These are phyloP conservation scores for Colletotrichum camelliae DNA, from an alignment of 2,329 filamentous ascomycete species.

Conservation along the genomic window DNA sequence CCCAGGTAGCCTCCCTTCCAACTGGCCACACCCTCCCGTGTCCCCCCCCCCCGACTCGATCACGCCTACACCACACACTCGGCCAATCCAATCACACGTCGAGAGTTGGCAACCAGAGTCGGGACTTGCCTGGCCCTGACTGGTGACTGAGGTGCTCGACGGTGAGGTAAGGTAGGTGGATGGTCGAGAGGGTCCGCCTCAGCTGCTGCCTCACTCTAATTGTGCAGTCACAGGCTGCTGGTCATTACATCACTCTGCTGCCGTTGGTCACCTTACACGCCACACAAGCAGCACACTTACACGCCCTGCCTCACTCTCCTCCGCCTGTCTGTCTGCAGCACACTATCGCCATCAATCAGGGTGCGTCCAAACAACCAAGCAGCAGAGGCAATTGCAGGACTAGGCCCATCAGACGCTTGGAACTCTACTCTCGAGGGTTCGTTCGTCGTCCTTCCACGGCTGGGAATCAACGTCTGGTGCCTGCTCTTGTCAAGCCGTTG, in stretches of 20 bases:
- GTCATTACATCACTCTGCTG: constrained; percentile 13
- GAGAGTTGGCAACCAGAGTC: not conserved
- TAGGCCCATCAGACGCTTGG: not conserved
- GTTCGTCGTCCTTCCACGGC: not conserved
- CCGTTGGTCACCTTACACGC: not conserved
- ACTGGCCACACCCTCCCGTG: not conserved
- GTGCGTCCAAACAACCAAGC: not conserved
- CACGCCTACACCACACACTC: not conserved
- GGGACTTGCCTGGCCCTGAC: constrained; percentile 1
- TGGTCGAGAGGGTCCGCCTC: not conserved
- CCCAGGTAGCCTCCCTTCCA: not conserved
- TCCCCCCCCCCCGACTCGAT: not conserved
- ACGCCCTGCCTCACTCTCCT: not conserved
- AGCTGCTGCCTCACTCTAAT: not conserved
- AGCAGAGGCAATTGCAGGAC: not conserved
- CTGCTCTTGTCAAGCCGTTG: not conserved
- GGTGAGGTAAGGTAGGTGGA: not conserved
- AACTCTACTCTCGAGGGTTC: not conserved
- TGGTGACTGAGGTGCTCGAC: not conserved
- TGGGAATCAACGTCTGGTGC: not conserved
- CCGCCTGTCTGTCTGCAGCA: not conserved
- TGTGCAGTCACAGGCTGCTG: not conserved
- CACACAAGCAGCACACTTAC: not conserved
- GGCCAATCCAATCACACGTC: constrained; percentile 4
- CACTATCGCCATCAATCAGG: not conserved